Evolutionary conservation across 2,329 filamentous ascomycete genomes (phyloP).

Genomic region (Colletotrichum sp.): DNA sequence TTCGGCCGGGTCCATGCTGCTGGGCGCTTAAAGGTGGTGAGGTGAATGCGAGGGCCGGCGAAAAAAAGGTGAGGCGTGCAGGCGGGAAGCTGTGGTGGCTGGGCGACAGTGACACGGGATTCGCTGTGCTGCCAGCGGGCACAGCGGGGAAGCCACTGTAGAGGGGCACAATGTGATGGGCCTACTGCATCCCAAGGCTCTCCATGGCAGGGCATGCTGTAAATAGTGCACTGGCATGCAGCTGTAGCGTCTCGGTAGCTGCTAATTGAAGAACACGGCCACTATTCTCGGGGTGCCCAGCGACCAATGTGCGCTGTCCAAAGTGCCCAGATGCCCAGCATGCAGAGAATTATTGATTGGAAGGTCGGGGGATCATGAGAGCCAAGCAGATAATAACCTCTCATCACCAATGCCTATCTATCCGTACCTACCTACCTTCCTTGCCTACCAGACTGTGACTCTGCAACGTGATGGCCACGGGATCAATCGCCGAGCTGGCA

Average conservation of each 20-base stretch:
- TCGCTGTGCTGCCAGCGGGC: neutral
- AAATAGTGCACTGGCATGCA: neutral
- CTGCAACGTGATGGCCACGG: neutral
- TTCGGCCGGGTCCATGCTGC: constrained; percentile 6
- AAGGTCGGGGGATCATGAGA: neutral
- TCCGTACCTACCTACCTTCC: neutral
- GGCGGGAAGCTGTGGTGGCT: neutral
- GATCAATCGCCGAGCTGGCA: neutral
- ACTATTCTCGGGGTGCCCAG: neutral
- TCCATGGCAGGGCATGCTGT: neutral
- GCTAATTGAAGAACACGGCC: neutral
- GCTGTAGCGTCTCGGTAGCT: neutral
- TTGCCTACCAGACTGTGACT: neutral
- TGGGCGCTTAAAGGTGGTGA: constrained; percentile 18
- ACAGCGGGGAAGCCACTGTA: neutral
- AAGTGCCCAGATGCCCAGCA: neutral
- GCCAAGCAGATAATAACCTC: neutral
- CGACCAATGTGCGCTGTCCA: neutral
- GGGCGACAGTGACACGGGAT: neutral
- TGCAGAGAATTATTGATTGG: neutral
- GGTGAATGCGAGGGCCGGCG: neutral
- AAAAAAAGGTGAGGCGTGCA: neutral
- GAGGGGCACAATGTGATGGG: constrained; percentile 1
- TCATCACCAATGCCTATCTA: neutral
- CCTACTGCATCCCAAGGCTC: neutral